phyloP scores from a whole-genome alignment of 164 flowering plant species.

The Hamamelis virginiana region DNA sequence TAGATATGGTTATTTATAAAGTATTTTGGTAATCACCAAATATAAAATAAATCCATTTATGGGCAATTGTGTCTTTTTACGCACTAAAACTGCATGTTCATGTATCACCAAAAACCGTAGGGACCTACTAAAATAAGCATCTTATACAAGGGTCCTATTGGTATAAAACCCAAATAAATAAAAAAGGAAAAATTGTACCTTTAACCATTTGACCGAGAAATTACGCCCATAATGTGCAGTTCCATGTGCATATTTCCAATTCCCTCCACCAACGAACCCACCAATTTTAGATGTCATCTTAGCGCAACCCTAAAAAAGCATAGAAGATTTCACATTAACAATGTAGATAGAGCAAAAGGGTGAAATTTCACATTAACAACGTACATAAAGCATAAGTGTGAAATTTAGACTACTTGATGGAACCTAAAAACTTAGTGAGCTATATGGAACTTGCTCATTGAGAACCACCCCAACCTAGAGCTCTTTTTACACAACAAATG shows the following conservation, averaged over 20 bases:
- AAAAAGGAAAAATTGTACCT: conserved; percentile 43
- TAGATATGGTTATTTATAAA: too few species aligned
- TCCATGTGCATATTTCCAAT: conserved; percentile 99
- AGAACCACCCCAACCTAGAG: not conserved
- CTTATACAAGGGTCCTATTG: too few species aligned
- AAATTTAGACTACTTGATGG: not conserved
- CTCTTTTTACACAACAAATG: not conserved
- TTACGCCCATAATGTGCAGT: conserved; percentile 98
- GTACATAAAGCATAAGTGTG: not conserved
- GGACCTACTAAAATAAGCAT: too few species aligned
- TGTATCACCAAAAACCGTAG: too few species aligned
- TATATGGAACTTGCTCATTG: not conserved
- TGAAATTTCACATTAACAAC: conserved; percentile 3
- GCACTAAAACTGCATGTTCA: too few species aligned
- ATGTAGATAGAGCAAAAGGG: too few species aligned
- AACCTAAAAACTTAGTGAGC: not conserved
- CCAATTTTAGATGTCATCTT: conserved; percentile 99
- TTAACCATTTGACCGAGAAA: conserved; percentile 92
- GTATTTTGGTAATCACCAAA: too few species aligned
- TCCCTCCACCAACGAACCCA: conserved; percentile 87
- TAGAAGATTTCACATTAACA: not conserved
- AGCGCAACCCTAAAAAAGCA: conserved; percentile 82
- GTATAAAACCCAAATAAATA: too few species aligned
- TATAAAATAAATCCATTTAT: too few species aligned
- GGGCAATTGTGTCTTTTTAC: too few species aligned